Evolutionary conservation across 345 rosid species (phyloP).

Genomic region (Lagerstroemia speciosa): DNA sequence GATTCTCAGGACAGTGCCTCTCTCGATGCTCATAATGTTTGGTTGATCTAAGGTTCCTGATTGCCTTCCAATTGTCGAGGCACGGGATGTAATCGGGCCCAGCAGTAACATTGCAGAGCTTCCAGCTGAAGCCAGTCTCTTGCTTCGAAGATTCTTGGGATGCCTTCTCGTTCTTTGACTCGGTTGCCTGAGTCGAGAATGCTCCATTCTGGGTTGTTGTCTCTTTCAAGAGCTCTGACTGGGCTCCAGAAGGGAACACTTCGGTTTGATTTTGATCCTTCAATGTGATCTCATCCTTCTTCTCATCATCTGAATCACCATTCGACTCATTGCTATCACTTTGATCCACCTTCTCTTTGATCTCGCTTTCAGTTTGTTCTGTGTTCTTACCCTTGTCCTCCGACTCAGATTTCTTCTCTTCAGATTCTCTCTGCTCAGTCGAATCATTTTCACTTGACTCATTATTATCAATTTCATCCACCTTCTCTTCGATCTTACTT

Average conservation of each 20-base stretch:
- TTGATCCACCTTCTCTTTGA: conserved; percentile 35
- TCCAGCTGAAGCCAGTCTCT: conserved; percentile 51
- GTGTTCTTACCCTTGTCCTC: conserved; percentile 24
- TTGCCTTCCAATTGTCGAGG: conserved; percentile 85
- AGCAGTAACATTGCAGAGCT: conserved; percentile 76
- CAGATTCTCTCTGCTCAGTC: too few species aligned
- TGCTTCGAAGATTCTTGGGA: conserved; percentile 41
- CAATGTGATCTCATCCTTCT: conserved; percentile 31
- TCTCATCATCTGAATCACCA: conserved; percentile 27
- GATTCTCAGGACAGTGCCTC: conserved; percentile 87
- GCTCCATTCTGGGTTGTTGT: conserved; percentile 56
- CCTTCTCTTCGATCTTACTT: conserved; percentile 35
- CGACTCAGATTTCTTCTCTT: conserved; percentile 23
- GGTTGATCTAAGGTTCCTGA: conserved; percentile 55
- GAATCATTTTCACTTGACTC: conserved; percentile 33
- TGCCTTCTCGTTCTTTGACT: conserved; percentile 85
- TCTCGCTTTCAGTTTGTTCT: conserved; percentile 25
- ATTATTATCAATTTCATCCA: conserved; percentile 27
- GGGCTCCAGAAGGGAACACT: conserved; percentile 68
- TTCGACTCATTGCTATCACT: conserved; percentile 30
- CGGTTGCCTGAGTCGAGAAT: conserved; percentile 82
- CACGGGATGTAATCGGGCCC: conserved; percentile 95
- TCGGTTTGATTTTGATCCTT: conserved; percentile 42
- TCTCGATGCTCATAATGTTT: conserved; percentile 96
- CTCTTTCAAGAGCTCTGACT: conserved; percentile 78